Evolutionary conservation across 306 rosid genomes (phyloP), one percentile per base, ranked within the genome.

Genomic region (Castanopsis chinensis): DNA sequence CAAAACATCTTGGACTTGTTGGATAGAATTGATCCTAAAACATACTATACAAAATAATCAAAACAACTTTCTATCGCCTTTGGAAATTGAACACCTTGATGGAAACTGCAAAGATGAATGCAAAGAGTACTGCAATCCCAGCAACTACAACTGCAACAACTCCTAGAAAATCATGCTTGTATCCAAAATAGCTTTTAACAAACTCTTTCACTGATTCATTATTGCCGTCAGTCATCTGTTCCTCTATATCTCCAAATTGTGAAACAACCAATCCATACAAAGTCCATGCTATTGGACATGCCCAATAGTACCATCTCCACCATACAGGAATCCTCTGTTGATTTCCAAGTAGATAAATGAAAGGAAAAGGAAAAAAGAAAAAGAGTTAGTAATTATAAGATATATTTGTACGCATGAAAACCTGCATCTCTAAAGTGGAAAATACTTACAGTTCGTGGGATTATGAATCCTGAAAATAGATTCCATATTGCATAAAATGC

Each of bases 221-320:
- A 4, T 9, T 53, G 63, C 17, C 45, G 0, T 83, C 83, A 49
- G 17, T 41, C 5, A 88, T 43, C 5, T 0, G 1, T 0, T 65
- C 69, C 41, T 54, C 28, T 21, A 82, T 27, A 69, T 88, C 91
- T 61, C 86, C 89, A 74, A 32, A 93, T 52, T 93, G 94, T 4
- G 94, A 81, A 71, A 81, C 86, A 33, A 83, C 79, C 80, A 93
- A 64, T 78, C 97, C 97, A 74, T 91, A 89, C 71, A 88, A 80
- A 6, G 86, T 90, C 94, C 94, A 90, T 2, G 93, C 92, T 45
- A 90, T 82, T 1, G 94, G 93, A 67, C 94, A 90, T 37, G 71
- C 59, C 94, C 94, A 91, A 13, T 83, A 91, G 76, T 88, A 91
- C 94, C 97, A 91, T 76, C 88, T 85, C 98, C 98, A 93, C 98